Evolutionary conservation across 1,284 basidiomycete genomes (phyloP).

Genomic region (Farysia itapuensis): DNA sequence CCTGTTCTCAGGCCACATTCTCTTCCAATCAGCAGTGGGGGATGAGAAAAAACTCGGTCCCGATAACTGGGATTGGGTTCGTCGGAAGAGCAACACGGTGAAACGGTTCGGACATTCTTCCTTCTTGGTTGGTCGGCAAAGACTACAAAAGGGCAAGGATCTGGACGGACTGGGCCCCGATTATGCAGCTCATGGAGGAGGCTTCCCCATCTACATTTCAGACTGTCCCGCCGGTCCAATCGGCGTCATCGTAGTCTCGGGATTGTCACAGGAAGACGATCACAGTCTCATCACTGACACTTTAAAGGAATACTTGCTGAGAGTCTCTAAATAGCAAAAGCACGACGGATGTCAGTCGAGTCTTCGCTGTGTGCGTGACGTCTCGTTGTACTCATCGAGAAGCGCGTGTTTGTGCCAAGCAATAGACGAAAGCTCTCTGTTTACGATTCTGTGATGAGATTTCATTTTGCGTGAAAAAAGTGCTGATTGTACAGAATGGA

Average conservation of each 20-base stretch:
- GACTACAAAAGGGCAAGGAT: conserved; percentile 20
- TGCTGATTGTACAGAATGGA: too few species aligned
- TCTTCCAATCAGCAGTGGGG: conserved; percentile 34
- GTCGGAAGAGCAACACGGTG: conserved; percentile 37
- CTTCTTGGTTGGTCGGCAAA: conserved; percentile 30
- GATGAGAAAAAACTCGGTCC: conserved; percentile 14
- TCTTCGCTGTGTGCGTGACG: too few species aligned
- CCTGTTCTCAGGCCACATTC: conserved; percentile 30
- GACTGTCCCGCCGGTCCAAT: conserved; percentile 8
- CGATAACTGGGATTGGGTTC: conserved; percentile 44
- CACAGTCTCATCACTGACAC: conserved; percentile 16
- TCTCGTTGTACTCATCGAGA: too few species aligned
- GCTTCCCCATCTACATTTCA: conserved; percentile 27
- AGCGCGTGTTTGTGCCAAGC: too few species aligned
- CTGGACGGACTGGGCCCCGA: conserved; percentile 35
- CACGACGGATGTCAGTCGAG: too few species aligned
- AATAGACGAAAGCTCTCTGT: too few species aligned
- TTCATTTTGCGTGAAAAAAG: too few species aligned
- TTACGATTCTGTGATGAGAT: conserved; percentile 1
- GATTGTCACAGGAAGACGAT: conserved; percentile 36
- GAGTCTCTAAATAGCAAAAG: too few species aligned
- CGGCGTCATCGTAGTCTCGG: conserved; percentile 34
- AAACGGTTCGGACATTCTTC: conserved; percentile 15
- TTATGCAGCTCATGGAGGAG: conserved; percentile 43
- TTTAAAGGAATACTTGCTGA: conserved; percentile 1